Evolutionary conservation across 805 yeast genomes (phyloP).

Genomic region (Candida xyloterini): DNA sequence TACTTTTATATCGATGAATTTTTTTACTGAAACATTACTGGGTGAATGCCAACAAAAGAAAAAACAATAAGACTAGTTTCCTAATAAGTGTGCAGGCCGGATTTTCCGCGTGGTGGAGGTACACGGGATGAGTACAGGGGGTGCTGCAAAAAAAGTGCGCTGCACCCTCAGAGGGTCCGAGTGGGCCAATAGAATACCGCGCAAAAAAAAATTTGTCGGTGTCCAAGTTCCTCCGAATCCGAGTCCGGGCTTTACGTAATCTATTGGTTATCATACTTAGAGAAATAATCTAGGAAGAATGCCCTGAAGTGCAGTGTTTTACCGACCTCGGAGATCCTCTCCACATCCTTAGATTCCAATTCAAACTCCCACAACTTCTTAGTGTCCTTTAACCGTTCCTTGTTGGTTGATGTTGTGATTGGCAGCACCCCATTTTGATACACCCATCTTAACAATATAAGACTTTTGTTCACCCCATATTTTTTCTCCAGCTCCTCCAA

Average conservation of each 20-base stretch:
- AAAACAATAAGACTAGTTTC: neutral
- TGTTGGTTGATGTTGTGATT: conserved; percentile 66
- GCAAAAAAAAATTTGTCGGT: neutral
- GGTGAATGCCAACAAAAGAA: neutral
- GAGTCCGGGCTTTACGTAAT: neutral
- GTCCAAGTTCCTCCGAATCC: neutral
- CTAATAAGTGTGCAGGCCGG: neutral
- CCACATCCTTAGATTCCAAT: conserved; percentile 49
- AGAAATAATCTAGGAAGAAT: conserved; percentile 21
- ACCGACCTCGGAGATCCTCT: conserved; percentile 42
- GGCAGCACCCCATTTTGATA: conserved; percentile 64
- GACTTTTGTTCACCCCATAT: conserved; percentile 59
- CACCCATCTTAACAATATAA: conserved; percentile 68
- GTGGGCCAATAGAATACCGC: conserved; percentile 1
- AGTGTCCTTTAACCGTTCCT: conserved; percentile 54
- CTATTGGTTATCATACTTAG: conserved; percentile 16
- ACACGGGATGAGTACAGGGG: conserved; percentile 3
- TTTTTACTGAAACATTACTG: conserved; percentile 7
- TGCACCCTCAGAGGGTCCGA: neutral
- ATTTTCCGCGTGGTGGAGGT: neutral
- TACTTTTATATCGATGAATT: conserved; percentile 3
- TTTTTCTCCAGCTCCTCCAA: conserved; percentile 47
- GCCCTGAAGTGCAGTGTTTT: conserved; percentile 24
- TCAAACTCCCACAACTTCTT: conserved; percentile 54
- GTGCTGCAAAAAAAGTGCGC: conserved; percentile 3